Percentiles rank a stretch among this genome's conserved stretches.
Conservation (phyloP, 2,329 filamentous ascomycete species). For the Alternaria angustiovoidea region DNA sequence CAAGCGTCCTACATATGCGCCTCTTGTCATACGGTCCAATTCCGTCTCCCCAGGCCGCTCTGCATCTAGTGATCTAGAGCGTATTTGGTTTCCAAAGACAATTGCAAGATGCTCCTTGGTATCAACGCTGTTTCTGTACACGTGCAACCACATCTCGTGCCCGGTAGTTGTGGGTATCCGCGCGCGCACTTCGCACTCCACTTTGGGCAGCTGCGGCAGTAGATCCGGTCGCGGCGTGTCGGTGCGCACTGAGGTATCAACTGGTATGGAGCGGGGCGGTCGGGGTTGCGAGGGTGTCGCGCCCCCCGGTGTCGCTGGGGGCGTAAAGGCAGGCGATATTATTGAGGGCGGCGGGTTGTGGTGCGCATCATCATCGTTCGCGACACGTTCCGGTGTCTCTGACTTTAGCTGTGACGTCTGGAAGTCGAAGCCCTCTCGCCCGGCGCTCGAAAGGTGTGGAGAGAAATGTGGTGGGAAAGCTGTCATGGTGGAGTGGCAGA, state of each 20-base stretch:
- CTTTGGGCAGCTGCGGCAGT: slow-evolving; percentile 77
- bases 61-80: slow-evolving; percentile 74
- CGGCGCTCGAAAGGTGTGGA: slow-evolving; percentile 58
- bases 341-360: slow-evolving; percentile 51
- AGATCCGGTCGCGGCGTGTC: slow-evolving; percentile 70
- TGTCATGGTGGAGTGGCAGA: slow-evolving; percentile 53
- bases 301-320: slow-evolving; percentile 48
- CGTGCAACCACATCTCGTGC: slow-evolving; percentile 95
- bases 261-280: slow-evolving; percentile 53
- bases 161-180: slow-evolving; percentile 92
- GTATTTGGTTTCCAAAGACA: slow-evolving; percentile 88
- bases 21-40: slow-evolving; percentile 90
- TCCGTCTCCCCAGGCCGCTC: slow-evolving; percentile 80
- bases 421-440: slow-evolving; percentile 51
- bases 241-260: slow-evolving; percentile 48
- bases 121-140: slow-evolving; percentile 92
- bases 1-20: slow-evolving; percentile 87
- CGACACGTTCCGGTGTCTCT: slow-evolving; percentile 25
- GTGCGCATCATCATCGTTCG: slow-evolving; percentile 14
- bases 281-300: slow-evolving; percentile 46
- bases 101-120: slow-evolving; percentile 97
- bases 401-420: slow-evolving; percentile 22
- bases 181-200: slow-evolving; percentile 93
- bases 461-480: slow-evolving; percentile 63
- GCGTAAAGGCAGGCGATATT: slow-evolving; percentile 57